Base-by-base conservation (phyloP, 371 early-diverging fungal genomes). In the Dentiscutata heterogama region DNA sequence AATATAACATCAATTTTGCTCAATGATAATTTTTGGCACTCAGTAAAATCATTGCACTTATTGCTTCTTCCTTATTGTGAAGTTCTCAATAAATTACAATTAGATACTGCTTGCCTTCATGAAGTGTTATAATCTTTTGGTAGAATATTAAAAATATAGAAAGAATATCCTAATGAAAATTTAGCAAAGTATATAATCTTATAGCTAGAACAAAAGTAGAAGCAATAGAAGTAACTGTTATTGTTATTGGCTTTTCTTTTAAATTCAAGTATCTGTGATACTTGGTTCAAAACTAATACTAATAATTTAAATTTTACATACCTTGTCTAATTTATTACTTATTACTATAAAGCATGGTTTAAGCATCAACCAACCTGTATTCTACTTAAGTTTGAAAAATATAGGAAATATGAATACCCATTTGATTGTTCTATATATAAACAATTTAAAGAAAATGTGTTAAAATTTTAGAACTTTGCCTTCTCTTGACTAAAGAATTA, bases 331-430 rank as follows among this genome's bases (percentile, higher is more conserved):
- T 76, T 16, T 6, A 31, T 76, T 42, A 63, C 20, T 8, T 76
- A 76, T 61, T 76, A 76, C 60, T 76, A 76, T 61, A 61, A 61
- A 20, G 76, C 25, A 16, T 76, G 54, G 63, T 39, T 76, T 76
- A n/a, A 61, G 18, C 5, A 35, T n/a, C 27, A 61, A 39, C 76
- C 61, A 74, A 74, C 11, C 16, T 27, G 74, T 20, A 54, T 74
- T 29, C 46, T 74, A 31, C 56, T 76, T 20, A 63, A 76, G 27
- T 39, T 76, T 31, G 63, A 76, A 61, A 29, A 76, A n/a, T 76
- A 39, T 61, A 27, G 46, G n/a, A 3, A 61, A 39, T 25, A 61
- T 61, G 13, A 35, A 27, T 11, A 61, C 6, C 63, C 63, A 27
- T 76, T 76, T 76, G 77, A 76, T 76, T 18, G 35, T 76, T 29